These are phyloP conservation scores for Podaxis mareebaensis DNA, from an alignment of 768 basidiomycete genomes.

Conservation along the genomic window DNA sequence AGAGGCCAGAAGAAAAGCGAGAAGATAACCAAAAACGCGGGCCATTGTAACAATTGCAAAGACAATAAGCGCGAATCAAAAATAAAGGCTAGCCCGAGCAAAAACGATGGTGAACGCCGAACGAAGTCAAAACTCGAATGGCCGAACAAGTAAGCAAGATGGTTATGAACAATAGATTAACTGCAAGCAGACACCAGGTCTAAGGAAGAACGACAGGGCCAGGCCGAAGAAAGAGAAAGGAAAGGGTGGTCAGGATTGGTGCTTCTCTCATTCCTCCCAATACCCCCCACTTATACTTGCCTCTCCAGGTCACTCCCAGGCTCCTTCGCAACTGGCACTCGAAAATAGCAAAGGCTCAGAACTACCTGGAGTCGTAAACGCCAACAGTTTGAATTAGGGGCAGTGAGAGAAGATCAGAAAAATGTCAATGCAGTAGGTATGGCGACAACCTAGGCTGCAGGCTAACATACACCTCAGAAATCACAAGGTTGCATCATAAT, in stretches of 20 bases:
- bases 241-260: background rate
- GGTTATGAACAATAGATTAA: background rate
- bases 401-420: conserved; percentile 2
- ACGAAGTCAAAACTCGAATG: background rate
- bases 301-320: background rate
- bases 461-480: no score
- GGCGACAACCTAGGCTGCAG: background rate
- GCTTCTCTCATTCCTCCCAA: background rate
- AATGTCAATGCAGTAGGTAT: conserved; percentile 10
- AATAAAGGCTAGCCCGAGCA: conserved; percentile 9
- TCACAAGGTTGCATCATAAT: no score
- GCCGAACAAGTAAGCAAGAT: background rate
- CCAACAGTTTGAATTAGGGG: background rate
- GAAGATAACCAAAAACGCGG: conserved; percentile 3
- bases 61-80: background rate
- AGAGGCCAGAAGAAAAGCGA: background rate
- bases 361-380: background rate
- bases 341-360: background rate
- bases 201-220: background rate
- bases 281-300: background rate
- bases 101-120: background rate
- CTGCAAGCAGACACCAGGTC: conserved; percentile 15
- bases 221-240: background rate
- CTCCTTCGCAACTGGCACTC: background rate
- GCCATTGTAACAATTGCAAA: conserved; percentile 1